A percentile compares a stretch with the other conserved stretches of the same genome.
Conservation (phyloP, 1,284 basidiomycete genomes). For the Marasmius sp. region DNA sequence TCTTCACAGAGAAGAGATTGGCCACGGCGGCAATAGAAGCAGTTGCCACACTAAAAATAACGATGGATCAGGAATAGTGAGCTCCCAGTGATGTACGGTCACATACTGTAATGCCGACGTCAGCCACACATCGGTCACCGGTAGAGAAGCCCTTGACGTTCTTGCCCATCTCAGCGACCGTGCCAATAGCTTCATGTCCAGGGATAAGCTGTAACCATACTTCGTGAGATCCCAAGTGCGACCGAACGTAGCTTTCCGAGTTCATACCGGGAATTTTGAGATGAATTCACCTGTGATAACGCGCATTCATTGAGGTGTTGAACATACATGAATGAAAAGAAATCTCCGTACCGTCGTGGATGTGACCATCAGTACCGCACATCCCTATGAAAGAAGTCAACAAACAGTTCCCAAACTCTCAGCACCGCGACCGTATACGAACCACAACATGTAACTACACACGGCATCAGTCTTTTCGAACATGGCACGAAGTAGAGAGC, state of each 20-base stretch:
- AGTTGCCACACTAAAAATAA: slow-evolving; percentile 57
- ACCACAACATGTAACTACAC: not conserved
- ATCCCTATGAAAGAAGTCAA: slow-evolving; percentile 43
- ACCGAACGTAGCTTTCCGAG: not conserved
- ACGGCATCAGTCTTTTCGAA: not conserved
- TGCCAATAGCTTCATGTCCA: slow-evolving; percentile 75
- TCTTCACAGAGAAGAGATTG: slow-evolving; percentile 69
- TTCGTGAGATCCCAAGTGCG: slow-evolving; percentile 14
- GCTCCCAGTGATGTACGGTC: not conserved
- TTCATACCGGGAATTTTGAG: slow-evolving; percentile 57
- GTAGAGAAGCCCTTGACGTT: slow-evolving; percentile 64
- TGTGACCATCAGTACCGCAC: slow-evolving; percentile 74
- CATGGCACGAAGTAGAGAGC: not conserved
- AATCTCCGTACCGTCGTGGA: slow-evolving; percentile 51
- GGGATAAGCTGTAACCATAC: slow-evolving; percentile 55
- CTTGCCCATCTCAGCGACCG: slow-evolving; percentile 63
- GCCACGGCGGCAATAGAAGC: slow-evolving; percentile 79
- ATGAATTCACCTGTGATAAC: slow-evolving; percentile 58
- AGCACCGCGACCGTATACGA: not conserved
- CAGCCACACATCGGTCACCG: slow-evolving; percentile 76
- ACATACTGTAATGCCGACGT: slow-evolving; percentile 54
- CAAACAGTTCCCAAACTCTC: not conserved
- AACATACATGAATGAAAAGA: not conserved
- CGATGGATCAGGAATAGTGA: not conserved
- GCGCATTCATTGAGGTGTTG: not conserved